phyloP scores from a whole-genome alignment of 805 yeast genomes.

The Komagataella mondaviorum region DNA sequence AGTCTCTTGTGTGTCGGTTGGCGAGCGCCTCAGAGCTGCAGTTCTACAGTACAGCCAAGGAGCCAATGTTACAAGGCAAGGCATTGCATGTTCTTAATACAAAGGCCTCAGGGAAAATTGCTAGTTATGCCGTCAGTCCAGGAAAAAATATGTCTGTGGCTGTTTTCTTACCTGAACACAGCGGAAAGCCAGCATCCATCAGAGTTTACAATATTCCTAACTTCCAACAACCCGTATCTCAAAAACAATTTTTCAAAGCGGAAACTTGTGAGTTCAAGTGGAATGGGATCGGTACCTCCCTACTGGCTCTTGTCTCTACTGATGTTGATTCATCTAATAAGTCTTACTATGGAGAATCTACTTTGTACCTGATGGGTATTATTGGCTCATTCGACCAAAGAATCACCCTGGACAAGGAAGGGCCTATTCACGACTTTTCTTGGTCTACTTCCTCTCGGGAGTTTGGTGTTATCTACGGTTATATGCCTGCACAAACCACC shows the following conservation, averaged over 20 bases:
- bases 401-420: slow-evolving; percentile 78
- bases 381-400: slow-evolving; percentile 87
- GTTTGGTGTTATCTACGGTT: slow-evolving; percentile 95
- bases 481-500: slow-evolving; percentile 93
- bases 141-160: slow-evolving; percentile 87
- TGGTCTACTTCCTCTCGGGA: slow-evolving; percentile 97
- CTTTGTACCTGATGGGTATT: slow-evolving; percentile 78
- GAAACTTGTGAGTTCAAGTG: slow-evolving; percentile 86
- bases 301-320: slow-evolving; percentile 85
- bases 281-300: slow-evolving; percentile 91
- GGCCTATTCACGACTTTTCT: slow-evolving; percentile 93
- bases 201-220: slow-evolving; percentile 73
- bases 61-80: slow-evolving; percentile 23
- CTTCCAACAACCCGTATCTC: slow-evolving; percentile 64
- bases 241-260: slow-evolving; percentile 88
- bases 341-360: slow-evolving; percentile 94
- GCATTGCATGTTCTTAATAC: slow-evolving; percentile 50
- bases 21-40: slow-evolving; percentile 43
- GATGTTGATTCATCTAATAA: slow-evolving; percentile 92
- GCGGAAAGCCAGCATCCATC: slow-evolving; percentile 83
- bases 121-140: slow-evolving; percentile 56
- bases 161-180: slow-evolving; percentile 75
- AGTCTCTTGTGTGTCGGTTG: slow-evolving; percentile 50
- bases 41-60: slow-evolving; percentile 39
- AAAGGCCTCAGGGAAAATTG: slow-evolving; percentile 32